Evolutionary conservation across 257 asterid genomes (phyloP), one percentile per base, ranked within the genome.

Genomic region (Solanum peruvianum): DNA sequence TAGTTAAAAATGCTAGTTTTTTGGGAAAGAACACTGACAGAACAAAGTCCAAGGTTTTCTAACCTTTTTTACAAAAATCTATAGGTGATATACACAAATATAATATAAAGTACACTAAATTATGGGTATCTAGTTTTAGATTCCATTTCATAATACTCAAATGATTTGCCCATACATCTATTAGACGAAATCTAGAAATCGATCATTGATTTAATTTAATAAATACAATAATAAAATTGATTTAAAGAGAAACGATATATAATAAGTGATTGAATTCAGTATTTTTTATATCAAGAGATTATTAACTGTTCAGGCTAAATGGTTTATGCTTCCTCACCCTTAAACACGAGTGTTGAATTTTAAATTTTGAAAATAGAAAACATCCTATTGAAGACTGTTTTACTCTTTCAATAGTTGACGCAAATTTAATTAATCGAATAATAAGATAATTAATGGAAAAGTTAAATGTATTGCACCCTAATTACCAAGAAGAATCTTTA

Each of bases 401-500:
- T 18, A 71, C 4, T 9, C 1, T 16, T 71, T 71, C 4, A 49
- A 16, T 52, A 16, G 1, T 3, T 52, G 0, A 6, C 0, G 62
- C 2, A 21, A 52, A 52, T 2, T 52, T 52, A 16, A 16, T 52
- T 16, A 52, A 16, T 52, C 62, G 10, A 52, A 52, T 52, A 52
- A 6, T 6, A 6, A 6, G 23, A 72, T 72, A 1, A 72, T 20
- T 37, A 72, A 11, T 10, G 9, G 3, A 1, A 37, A 23, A 10
- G 29, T 16, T 71, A 71, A 7, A 33, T 71, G 44, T 37, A 12
- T 31, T 44, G 37, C 67, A 4, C 75, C 75, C n/a, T 23, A 75
- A 39, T 33, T 33, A 33, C 41, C 87, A 52, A 86, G 52, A 89
- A 49, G 87, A 90, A 88, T 67, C 60, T 88, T 41, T n/a, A 15